phyloP scores from a whole-genome alignment of 176 grass and related monocot genomes.

The Carex myosuroides region DNA sequence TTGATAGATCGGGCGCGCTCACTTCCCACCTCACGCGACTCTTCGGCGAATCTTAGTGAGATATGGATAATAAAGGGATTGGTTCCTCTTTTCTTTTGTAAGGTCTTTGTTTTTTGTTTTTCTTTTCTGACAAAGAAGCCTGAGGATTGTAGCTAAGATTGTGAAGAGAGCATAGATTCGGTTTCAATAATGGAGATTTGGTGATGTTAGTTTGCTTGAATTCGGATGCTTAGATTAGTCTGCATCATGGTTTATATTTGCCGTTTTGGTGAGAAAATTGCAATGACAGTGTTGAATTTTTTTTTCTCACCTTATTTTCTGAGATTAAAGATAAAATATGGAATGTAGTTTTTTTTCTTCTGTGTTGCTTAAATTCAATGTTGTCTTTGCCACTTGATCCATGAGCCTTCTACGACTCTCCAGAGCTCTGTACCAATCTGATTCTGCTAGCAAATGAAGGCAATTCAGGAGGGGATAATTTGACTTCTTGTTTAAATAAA shows the following conservation, averaged over 20 bases:
- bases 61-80: background rate
- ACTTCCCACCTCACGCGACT: conserved; percentile 66
- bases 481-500: no score
- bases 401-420: no score
- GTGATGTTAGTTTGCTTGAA: background rate
- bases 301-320: background rate
- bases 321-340: background rate
- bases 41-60: conserved; percentile 33
- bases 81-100: background rate
- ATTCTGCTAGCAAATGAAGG: no score
- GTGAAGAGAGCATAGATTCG: background rate
- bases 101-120: no score
- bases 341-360: background rate
- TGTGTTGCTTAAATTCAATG: background rate
- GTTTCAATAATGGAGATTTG: background rate
- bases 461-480: no score
- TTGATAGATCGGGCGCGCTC: conserved; percentile 53
- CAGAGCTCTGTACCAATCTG: no score
- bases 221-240: background rate
- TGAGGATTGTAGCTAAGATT: background rate
- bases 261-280: background rate
- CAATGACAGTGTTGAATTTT: background rate
- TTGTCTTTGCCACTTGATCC: no score
- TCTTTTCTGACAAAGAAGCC: no score
- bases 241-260: background rate